These are phyloP conservation scores for Plasmodium vivax DNA, from an alignment of 169 alveolate genomes.

Conservation along the genomic window DNA sequence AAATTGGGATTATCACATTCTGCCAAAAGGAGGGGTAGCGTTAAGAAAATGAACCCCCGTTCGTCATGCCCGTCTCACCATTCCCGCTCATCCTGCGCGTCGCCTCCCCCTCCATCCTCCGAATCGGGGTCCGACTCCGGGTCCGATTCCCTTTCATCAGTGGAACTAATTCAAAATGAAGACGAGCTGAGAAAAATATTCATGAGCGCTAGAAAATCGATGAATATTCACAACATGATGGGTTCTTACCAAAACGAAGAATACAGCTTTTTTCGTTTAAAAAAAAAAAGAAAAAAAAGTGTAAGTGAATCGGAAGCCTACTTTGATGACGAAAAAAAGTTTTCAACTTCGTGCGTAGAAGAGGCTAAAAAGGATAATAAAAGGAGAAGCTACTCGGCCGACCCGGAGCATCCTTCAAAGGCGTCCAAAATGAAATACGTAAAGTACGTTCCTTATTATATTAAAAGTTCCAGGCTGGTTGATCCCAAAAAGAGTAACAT, in stretches of 20 bases:
- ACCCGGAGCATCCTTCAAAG: constrained; percentile 20
- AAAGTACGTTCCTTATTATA: constrained; percentile 71
- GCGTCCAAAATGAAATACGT: constrained; percentile 11
- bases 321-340: constrained; percentile 25
- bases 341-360: neutral
- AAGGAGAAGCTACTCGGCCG: constrained; percentile 74
- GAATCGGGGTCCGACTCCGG: constrained; percentile 5
- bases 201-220: constrained; percentile 67
- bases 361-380: neutral
- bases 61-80: neutral
- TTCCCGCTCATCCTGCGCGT: neutral
- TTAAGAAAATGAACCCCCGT: neutral
- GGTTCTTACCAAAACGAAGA: neutral
- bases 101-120: constrained; percentile 6
- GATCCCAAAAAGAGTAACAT: constrained; percentile 72
- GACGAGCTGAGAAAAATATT: constrained; percentile 61
- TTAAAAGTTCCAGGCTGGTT: constrained; percentile 28
- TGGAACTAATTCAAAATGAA: constrained; percentile 66
- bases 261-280: neutral
- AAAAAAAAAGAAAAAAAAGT: constrained; percentile 46
- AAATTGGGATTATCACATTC: neutral
- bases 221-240: constrained; percentile 71
- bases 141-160: constrained; percentile 12
- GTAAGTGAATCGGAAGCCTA: constrained; percentile 67
- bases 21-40: neutral